These are phyloP conservation scores for Phanerochaete carnosa DNA, from an alignment of 768 basidiomycete genomes.

Conservation along the genomic window DNA sequence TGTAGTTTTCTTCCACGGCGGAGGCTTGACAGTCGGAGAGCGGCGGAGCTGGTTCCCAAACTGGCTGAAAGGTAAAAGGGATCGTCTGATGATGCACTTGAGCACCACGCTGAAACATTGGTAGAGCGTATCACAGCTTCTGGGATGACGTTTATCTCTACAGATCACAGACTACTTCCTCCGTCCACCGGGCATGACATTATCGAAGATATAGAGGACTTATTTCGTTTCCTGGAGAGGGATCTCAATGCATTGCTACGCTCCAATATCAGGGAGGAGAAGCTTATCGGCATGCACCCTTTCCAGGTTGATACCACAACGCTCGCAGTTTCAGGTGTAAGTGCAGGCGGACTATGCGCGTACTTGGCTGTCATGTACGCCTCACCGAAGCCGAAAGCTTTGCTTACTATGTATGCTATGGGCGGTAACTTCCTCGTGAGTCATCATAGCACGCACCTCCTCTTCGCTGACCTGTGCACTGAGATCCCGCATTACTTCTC, in stretches of 20 bases:
- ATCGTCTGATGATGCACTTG: not conserved
- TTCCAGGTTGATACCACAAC: conserved; percentile 37
- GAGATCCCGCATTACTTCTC: conserved; percentile 50
- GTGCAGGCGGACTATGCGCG: conserved; percentile 62
- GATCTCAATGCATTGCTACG: conserved; percentile 12
- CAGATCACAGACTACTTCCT: conserved; percentile 59
- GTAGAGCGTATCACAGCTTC: conserved; percentile 43
- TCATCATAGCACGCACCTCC: not conserved
- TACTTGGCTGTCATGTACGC: conserved; percentile 58
- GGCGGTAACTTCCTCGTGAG: conserved; percentile 55
- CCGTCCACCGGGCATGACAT: conserved; percentile 54
- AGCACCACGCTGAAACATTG: not conserved
- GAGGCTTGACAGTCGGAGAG: conserved; percentile 60
- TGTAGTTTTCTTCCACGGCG: conserved; percentile 45
- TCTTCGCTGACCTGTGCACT: not conserved
- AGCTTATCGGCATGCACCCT: not conserved
- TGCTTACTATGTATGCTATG: conserved; percentile 60
- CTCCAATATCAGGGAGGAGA: not conserved
- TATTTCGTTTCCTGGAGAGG: conserved; percentile 45
- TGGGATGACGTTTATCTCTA: conserved; percentile 59
- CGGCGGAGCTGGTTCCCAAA: conserved; percentile 58
- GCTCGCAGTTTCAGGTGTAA: conserved; percentile 53
- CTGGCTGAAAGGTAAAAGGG: conserved; percentile 55
- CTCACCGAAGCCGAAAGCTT: conserved; percentile 47
- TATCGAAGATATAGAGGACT: conserved; percentile 52